Conservation (phyloP, 352 stramenopile genomes). For the Pythium vanterpoolii region DNA sequence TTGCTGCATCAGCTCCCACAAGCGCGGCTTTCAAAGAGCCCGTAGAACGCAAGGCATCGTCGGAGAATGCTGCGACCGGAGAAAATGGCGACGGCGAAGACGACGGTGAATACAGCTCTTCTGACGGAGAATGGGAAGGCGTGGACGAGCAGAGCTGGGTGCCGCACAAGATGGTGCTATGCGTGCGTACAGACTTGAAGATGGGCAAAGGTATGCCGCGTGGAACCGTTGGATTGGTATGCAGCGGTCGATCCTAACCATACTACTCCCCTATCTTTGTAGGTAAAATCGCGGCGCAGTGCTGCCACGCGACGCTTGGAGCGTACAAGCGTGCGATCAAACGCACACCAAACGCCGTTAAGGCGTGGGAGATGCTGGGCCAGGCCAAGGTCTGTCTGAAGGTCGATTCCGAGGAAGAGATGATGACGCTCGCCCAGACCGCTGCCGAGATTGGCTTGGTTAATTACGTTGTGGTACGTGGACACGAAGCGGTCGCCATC, state of each 20-base stretch:
- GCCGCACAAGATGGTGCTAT: slow-evolving; percentile 94
- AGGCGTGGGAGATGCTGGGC: slow-evolving; percentile 77
- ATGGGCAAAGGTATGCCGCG: slow-evolving; percentile 91
- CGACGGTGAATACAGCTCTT: slow-evolving; percentile 28
- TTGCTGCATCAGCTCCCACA: not conserved
- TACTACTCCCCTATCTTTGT: not conserved
- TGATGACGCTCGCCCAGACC: slow-evolving; percentile 63
- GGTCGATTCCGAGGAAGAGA: slow-evolving; percentile 81
- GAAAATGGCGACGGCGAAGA: slow-evolving; percentile 13
- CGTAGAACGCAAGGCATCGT: slow-evolving; percentile 4
- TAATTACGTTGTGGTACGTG: slow-evolving; percentile 75
- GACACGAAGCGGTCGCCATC: not conserved
- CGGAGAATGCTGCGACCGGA: not conserved
- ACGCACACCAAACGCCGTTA: slow-evolving; percentile 61
- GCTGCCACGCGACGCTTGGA: slow-evolving; percentile 90
- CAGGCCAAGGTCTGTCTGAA: slow-evolving; percentile 87
- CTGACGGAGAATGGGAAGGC: slow-evolving; percentile 64
- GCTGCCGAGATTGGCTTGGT: slow-evolving; percentile 61
- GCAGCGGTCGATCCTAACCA: not conserved
- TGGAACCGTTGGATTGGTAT: not conserved
- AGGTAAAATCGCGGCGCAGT: slow-evolving; percentile 87
- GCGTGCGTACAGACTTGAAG: slow-evolving; percentile 92
- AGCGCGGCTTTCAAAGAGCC: slow-evolving; percentile 5
- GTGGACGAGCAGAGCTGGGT: slow-evolving; percentile 52
- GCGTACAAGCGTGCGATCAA: slow-evolving; percentile 93